Conservation (phyloP, 768 basidiomycete species). For the Auricularia heimuer region DNA sequence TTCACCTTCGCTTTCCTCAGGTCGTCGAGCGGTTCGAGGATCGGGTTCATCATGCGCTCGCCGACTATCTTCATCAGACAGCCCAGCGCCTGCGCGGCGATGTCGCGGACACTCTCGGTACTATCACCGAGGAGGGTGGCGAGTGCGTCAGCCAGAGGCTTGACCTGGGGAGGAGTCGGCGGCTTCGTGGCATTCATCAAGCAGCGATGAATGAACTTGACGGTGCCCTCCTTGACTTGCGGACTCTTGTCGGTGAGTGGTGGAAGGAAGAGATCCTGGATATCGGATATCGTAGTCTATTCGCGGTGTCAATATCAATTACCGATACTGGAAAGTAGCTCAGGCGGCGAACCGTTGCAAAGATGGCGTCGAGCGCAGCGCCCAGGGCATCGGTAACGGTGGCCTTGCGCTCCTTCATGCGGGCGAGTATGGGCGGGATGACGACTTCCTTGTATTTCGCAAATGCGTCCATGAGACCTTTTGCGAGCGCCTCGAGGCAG, state of each 20-base stretch:
- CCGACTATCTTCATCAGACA: conserved; percentile 95
- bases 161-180: conserved; percentile 66
- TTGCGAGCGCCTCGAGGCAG: conserved; percentile 78
- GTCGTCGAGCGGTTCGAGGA: conserved; percentile 79
- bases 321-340: conserved; percentile 1
- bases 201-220: conserved; percentile 77
- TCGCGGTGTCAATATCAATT: conserved; percentile 8
- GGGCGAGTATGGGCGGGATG: conserved; percentile 70
- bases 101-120: conserved; percentile 78
- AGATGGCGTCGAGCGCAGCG: conserved; percentile 79
- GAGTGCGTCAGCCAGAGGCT: conserved; percentile 69
- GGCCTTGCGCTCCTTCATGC: conserved; percentile 88
- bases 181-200: conserved; percentile 61
- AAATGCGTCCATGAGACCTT: conserved; percentile 67
- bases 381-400: conserved; percentile 87
- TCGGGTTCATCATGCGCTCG: conserved; percentile 78
- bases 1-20: conserved; percentile 86
- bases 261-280: conserved; percentile 71
- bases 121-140: conserved; percentile 75
- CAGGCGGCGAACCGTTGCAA: conserved; percentile 51
- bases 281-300: conserved; percentile 71
- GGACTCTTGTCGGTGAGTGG: conserved; percentile 87
- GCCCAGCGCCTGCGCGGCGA: conserved; percentile 83
- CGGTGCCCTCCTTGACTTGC: conserved; percentile 87
- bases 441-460: conserved; percentile 61